Base-by-base conservation (phyloP, 441 rosid species). In the Adansonia madagascariensis region DNA sequence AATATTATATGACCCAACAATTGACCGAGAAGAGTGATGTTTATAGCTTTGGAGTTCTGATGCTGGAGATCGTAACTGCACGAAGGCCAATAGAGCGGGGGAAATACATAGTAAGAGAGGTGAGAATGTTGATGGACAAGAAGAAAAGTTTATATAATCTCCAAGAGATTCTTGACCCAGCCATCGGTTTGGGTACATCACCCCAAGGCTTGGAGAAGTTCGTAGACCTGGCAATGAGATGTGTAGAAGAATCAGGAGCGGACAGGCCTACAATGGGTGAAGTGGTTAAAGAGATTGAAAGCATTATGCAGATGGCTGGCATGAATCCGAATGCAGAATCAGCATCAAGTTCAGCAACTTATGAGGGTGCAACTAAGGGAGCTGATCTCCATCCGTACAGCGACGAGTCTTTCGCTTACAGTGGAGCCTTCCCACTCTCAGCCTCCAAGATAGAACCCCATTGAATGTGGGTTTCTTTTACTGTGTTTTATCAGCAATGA, bases 21-120 rank as follows among this genome's bases (percentile, higher is more conserved):
- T 80, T 93, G 81, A 95, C 97, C 0, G 98, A 95, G 81, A 93
- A 95, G 87, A 93, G 98, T 14, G 98, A 95, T 62, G 91, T 95
- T n/a, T 95, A 93, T 52, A 90, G 98, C 68, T 95, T 89, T 63
- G 97, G 98, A 71, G 91, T 95, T 73, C 82, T 91, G 66, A 80
- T 93, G 91, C 61, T 95, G 69, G 97, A 95, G 82, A 77, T 95
- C 65, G 39, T 89, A 57, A 87, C 96, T 0, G 91, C 87, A 60
- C 88, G 83, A 86, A 88, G 27, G 79, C 96, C 98, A 0, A 89
- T 91, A 76, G 90, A 91, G 80, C 83, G 81, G 7, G 97, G 97
- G 6, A 92, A 81, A 70, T 88, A 91, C 75, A 89, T 95, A 1
- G 98, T 91, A 55, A 87, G 86, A 75, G 98, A 95, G 80, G 86